phyloP scores from a whole-genome alignment of 345 rosid species.

The Hypericum perforatum region DNA sequence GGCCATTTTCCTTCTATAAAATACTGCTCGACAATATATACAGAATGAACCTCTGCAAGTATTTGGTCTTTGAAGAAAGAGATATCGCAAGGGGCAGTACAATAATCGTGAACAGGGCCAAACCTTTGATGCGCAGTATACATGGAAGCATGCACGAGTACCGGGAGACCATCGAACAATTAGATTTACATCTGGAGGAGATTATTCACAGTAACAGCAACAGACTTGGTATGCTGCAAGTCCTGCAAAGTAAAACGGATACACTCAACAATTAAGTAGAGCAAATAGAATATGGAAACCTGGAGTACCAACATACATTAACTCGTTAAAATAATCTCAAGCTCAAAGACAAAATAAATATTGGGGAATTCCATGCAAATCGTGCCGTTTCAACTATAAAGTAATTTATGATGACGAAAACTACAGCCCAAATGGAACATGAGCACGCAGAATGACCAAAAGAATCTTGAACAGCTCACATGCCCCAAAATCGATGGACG shows the following conservation, averaged over 20 bases:
- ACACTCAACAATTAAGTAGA: neutral
- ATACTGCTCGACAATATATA: conserved; percentile 27
- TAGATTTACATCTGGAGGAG: conserved; percentile 78
- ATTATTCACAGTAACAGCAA: conserved; percentile 81
- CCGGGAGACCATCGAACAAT: conserved; percentile 2
- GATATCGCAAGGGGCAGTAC: conserved; percentile 10
- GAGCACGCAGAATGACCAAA: too few species aligned
- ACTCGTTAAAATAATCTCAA: neutral
- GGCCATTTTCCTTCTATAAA: conserved; percentile 22
- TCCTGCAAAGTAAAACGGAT: conserved; percentile 50
- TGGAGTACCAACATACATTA: neutral
- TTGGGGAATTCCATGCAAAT: too few species aligned
- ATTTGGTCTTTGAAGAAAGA: conserved; percentile 7
- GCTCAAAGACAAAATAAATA: too few species aligned
- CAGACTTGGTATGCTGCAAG: conserved; percentile 91
- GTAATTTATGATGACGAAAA: too few species aligned
- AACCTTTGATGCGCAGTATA: conserved; percentile 17
- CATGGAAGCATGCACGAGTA: conserved; percentile 2
- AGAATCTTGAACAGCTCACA: too few species aligned
- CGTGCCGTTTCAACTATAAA: too few species aligned
- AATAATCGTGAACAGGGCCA: conserved; percentile 2
- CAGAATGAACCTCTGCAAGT: conserved; percentile 18
- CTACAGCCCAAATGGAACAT: too few species aligned
- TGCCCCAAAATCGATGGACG: too few species aligned
- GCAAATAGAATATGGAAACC: neutral